A percentile compares a stretch with the other conserved stretches of the same genome.
phyloP scores from a whole-genome alignment of 768 basidiomycete species.

The Suillus brevipes region DNA sequence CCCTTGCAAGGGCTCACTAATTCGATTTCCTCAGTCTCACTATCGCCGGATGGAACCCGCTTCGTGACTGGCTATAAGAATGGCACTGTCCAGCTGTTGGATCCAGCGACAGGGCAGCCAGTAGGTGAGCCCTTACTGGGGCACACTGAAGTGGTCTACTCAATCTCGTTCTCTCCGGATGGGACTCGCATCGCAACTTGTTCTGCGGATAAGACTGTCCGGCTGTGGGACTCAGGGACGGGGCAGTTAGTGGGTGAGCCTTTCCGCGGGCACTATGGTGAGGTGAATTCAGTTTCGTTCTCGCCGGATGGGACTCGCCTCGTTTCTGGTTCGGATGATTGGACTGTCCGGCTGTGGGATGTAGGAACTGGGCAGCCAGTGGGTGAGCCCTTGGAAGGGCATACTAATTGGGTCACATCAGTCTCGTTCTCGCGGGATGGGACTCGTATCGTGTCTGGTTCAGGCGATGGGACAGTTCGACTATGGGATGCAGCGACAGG shows the following conservation, averaged over 20 bases:
- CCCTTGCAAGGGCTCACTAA: no score
- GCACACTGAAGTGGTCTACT: not conserved
- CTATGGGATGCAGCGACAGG: no score
- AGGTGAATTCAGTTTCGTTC: not conserved
- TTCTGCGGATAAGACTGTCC: not conserved
- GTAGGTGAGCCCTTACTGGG: no score
- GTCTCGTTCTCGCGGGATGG: not conserved
- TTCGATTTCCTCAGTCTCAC: no score
- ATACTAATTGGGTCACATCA: rapidly evolving
- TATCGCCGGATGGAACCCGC: no score
- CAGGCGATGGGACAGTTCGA: rapidly evolving
- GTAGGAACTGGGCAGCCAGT: not conserved
- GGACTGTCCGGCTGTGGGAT: no score
- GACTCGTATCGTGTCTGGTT: not conserved
- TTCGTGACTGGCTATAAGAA: no score
- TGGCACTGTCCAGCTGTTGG: no score
- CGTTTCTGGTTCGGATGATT: not conserved
- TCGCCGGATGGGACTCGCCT: not conserved
- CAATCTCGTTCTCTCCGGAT: not conserved
- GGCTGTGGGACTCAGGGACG: not conserved
- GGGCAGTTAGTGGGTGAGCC: not conserved
- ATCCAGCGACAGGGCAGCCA: no score
- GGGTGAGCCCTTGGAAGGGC: not conserved
- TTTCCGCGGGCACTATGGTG: not conserved
- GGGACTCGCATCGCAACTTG: not conserved